phyloP scores from a whole-genome alignment of 169 alveolate species.

The Eimeria zaria region DNA sequence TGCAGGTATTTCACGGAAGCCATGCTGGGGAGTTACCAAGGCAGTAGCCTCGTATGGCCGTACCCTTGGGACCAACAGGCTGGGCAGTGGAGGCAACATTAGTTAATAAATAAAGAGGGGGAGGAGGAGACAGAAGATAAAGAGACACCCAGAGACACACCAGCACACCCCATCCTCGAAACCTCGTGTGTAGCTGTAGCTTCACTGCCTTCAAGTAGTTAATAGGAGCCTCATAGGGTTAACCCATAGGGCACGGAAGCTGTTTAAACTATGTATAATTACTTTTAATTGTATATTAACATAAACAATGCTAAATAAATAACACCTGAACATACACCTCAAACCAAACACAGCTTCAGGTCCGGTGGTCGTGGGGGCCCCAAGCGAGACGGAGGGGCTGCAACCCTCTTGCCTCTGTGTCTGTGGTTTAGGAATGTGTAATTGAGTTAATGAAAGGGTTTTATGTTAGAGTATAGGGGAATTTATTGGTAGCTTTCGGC shows the following conservation, averaged over 20 bases:
- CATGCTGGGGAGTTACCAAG: not conserved
- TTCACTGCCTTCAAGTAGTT: too few species aligned
- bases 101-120: not conserved
- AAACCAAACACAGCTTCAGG: not conserved
- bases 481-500: not conserved
- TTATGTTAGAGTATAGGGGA: not conserved
- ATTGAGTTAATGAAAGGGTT: not conserved
- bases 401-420: not conserved
- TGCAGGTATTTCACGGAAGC: not conserved
- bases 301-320: not conserved
- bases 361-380: conserved; percentile 48
- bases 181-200: not conserved
- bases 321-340: not conserved
- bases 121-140: not conserved
- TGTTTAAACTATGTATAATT: too few species aligned
- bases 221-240: too few species aligned
- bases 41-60: not conserved
- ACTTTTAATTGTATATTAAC: not conserved
- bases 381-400: conserved; percentile 7
- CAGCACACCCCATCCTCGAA: not conserved
- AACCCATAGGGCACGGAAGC: too few species aligned
- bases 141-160: not conserved
- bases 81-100: not conserved
- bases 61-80: not conserved
- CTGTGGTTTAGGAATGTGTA: not conserved